Percentiles rank a stretch among this genome's conserved stretches.
Conservation (phyloP, 805 yeast genomes). For the Clavispora fructus region DNA sequence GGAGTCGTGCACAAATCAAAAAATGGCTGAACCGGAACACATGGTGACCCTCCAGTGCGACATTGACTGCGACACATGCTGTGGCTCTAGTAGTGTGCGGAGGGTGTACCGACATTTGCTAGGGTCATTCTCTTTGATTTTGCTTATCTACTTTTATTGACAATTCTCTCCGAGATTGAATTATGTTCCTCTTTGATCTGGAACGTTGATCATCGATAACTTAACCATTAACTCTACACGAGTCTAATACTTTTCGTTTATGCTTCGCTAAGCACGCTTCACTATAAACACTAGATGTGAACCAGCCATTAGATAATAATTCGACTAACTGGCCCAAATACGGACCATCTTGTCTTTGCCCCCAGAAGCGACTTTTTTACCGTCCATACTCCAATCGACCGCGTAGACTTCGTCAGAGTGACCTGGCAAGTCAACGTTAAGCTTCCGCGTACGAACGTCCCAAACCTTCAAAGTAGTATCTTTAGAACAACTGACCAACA, state of each 20-base stretch:
- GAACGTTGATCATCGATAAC: too few relatives aligned
- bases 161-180: too few relatives aligned
- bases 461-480: conserved; percentile 95
- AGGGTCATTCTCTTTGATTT: too few relatives aligned
- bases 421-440: conserved; percentile 89
- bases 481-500: conserved; percentile 88
- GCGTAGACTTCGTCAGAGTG: conserved; percentile 94
- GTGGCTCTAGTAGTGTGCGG: too few relatives aligned
- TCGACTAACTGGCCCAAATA: conserved; percentile 58
- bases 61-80: not conserved
- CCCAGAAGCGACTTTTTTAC: conserved; percentile 90
- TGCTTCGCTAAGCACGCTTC: not conserved
- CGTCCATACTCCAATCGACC: conserved; percentile 97
- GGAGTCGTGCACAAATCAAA: not conserved
- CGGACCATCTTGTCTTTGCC: conserved; percentile 95
- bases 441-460: conserved; percentile 84
- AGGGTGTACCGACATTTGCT: too few relatives aligned
- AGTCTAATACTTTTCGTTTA: not conserved
- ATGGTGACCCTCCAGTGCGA: not conserved
- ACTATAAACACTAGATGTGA: not conserved
- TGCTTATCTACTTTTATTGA: too few relatives aligned
- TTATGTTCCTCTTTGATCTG: too few relatives aligned
- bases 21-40: not conserved
- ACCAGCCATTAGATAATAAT: not conserved
- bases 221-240: too few relatives aligned